Evolutionary conservation across 139 green algal species (phyloP).

Genomic region (Mesotaenium endlicherianum): DNA sequence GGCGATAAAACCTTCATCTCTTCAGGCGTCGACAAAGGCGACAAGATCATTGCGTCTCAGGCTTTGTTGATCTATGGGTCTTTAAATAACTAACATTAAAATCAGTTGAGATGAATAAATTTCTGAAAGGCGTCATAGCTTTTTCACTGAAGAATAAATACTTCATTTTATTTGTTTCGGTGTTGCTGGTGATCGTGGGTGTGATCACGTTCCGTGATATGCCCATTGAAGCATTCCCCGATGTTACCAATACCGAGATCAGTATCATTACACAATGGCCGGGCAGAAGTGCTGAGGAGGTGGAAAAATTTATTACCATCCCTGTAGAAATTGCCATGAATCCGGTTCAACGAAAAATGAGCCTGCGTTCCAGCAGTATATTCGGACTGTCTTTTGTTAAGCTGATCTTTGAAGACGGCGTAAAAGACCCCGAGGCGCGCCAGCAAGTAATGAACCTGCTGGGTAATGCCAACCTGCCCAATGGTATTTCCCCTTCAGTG

Average conservation of each 20-base stretch:
- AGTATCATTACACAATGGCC: background rate
- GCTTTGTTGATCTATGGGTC: too few relatives aligned
- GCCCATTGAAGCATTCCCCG: background rate
- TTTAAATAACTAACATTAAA: background rate
- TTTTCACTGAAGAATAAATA: background rate
- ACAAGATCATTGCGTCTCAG: too few relatives aligned
- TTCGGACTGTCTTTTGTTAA: background rate
- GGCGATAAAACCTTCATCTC: too few relatives aligned
- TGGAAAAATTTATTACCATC: background rate
- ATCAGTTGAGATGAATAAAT: background rate
- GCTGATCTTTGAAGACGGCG: background rate
- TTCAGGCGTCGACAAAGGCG: too few relatives aligned
- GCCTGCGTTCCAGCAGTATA: background rate
- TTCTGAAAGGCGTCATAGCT: background rate
- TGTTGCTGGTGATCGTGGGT: background rate
- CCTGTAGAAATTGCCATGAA: background rate
- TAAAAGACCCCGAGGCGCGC: background rate
- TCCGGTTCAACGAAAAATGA: background rate
- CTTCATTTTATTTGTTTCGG: background rate
- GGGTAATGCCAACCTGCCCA: background rate
- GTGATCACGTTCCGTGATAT: background rate
- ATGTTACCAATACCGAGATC: background rate
- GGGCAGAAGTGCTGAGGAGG: background rate
- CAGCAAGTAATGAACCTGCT: background rate
- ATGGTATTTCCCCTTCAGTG: background rate